Percentiles rank a stretch among this genome's conserved stretches.
phyloP scores from a whole-genome alignment of 2,329 filamentous ascomycete species.

The Penicillium sp. region DNA sequence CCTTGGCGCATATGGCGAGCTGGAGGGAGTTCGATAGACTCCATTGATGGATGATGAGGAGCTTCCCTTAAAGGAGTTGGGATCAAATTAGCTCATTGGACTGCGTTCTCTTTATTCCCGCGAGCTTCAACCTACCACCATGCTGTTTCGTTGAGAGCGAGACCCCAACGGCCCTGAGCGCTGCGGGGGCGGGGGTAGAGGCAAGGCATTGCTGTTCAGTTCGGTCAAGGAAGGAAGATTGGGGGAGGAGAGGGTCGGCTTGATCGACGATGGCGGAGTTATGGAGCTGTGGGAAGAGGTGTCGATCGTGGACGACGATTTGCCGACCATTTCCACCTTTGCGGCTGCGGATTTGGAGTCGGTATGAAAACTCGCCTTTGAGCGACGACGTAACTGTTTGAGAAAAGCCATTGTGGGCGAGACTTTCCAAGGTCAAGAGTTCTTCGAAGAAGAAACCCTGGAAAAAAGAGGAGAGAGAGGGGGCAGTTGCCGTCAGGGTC shows the following conservation, averaged over 20 bases:
- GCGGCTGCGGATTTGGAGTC: conserved; percentile 36
- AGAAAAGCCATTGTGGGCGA: conserved; percentile 59
- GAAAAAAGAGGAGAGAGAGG: conserved; percentile 4
- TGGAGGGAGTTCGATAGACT: conserved; percentile 54
- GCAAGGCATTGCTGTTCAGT: conserved; percentile 45
- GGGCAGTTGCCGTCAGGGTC: conserved; percentile 14
- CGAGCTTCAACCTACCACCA: conserved; percentile 35
- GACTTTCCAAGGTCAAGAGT: neutral
- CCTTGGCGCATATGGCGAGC: conserved; percentile 77
- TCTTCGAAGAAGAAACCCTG: conserved; percentile 12
- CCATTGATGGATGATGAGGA: conserved; percentile 36
- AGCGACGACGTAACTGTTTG: conserved; percentile 73
- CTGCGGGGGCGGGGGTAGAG: conserved; percentile 46
- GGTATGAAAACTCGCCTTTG: conserved; percentile 69
- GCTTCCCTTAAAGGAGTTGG: conserved; percentile 35
- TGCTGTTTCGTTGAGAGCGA: conserved; percentile 44
- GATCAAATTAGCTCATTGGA: conserved; percentile 2
- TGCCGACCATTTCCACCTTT: conserved; percentile 61
- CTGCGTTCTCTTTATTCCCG: neutral
- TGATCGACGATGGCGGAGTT: conserved; percentile 72
- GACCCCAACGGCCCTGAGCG: conserved; percentile 47
- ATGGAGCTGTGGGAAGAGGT: conserved; percentile 62
- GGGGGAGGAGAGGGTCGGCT: conserved; percentile 64
- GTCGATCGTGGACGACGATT: conserved; percentile 62
- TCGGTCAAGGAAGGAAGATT: conserved; percentile 55